Conservation (phyloP, 345 rosid species). For the Euclidium syriacum region DNA sequence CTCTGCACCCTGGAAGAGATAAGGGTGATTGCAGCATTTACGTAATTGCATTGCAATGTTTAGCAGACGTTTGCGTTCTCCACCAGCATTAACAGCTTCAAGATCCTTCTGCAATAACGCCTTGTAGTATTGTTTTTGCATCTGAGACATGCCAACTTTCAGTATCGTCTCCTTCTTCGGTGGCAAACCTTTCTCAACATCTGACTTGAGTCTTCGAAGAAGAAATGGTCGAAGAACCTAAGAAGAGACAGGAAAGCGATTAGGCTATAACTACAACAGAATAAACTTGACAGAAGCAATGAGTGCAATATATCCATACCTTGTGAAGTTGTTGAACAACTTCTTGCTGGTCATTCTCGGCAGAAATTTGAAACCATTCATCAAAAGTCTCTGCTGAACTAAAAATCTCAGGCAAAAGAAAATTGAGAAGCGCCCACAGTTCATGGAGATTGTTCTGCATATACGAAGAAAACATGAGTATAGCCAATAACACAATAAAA, state of each 20-base stretch:
- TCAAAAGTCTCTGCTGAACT: constrained; percentile 99
- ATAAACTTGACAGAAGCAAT: background rate
- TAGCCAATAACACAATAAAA: background rate
- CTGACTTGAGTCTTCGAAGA: constrained; percentile 91
- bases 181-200: constrained; percentile 98
- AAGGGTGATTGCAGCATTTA: constrained; percentile 98
- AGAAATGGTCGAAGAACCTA: constrained; percentile 98
- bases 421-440: constrained; percentile 97
- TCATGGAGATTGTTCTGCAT: constrained; percentile 99
- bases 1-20: constrained; percentile 99
- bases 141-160: constrained; percentile 99
- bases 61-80: constrained; percentile 95
- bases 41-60: constrained; percentile 99
- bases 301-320: constrained; percentile 52
- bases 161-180: constrained; percentile 98
- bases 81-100: constrained; percentile 99
- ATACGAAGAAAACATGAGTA: constrained; percentile 15
- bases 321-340: constrained; percentile 99
- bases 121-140: constrained; percentile 93
- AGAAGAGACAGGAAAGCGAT: constrained; percentile 5
- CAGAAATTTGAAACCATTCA: constrained; percentile 99
- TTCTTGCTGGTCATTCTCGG: constrained; percentile 98
- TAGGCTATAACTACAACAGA: background rate
- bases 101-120: constrained; percentile 96
- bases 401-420: constrained; percentile 92